A percentile compares a stretch with the other conserved stretches of the same genome.
These are phyloP conservation scores for Pseudonitzschia multistriata DNA, from an alignment of 108 stramenopile genomes.

Conservation along the genomic window DNA sequence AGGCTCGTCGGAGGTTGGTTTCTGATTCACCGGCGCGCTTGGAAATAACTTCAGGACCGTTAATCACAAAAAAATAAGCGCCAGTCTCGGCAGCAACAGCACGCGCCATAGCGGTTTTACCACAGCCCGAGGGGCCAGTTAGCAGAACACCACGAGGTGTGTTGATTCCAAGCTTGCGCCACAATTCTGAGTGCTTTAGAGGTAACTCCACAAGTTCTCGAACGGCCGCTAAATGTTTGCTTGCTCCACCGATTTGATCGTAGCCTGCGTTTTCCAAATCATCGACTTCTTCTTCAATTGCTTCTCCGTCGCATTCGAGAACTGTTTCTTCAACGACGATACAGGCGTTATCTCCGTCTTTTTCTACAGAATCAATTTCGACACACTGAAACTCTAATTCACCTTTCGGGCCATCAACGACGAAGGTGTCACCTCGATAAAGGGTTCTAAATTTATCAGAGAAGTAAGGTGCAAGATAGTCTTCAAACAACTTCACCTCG, in stretches of 20 bases:
- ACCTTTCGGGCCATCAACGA: slow-evolving; percentile 70
- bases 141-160: slow-evolving; percentile 96
- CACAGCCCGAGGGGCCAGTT: slow-evolving; percentile 96
- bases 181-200: slow-evolving; percentile 94
- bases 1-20: slow-evolving; percentile 84
- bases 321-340: slow-evolving; percentile 86
- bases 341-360: slow-evolving; percentile 76
- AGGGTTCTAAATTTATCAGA: slow-evolving; percentile 79
- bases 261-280: slow-evolving; percentile 95
- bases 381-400: slow-evolving; percentile 78
- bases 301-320: slow-evolving; percentile 82
- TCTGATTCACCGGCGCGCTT: slow-evolving; percentile 94
- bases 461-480: slow-evolving; percentile 88
- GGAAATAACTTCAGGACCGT: slow-evolving; percentile 97
- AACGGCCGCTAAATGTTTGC: slow-evolving; percentile 92
- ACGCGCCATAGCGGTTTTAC: slow-evolving; percentile 95
- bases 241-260: slow-evolving; percentile 96
- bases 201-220: slow-evolving; percentile 97
- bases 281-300: slow-evolving; percentile 72
- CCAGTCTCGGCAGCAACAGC: slow-evolving; percentile 97
- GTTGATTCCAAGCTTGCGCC: slow-evolving; percentile 90
- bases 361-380: slow-evolving; percentile 85
- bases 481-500: slow-evolving; percentile 53
- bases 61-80: slow-evolving; percentile 95
- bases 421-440: slow-evolving; percentile 72